Percentiles rank a stretch among this genome's conserved stretches.
Evolutionary conservation across 2,329 filamentous ascomycete species (phyloP).

Genomic region (Fusarium devonianum): DNA sequence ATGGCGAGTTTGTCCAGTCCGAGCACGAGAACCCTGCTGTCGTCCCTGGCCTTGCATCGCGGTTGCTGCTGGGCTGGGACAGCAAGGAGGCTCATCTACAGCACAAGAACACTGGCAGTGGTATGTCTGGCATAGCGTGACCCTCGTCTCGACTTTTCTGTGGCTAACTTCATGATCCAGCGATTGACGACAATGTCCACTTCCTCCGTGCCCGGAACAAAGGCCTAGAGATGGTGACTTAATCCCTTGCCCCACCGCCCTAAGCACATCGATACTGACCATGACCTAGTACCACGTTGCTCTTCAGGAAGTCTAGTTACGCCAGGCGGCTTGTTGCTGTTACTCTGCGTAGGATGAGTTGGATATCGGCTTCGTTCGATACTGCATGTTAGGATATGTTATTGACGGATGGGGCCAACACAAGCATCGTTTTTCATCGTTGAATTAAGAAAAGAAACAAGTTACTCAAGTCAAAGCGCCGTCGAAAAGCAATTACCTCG

Average conservation of each 20-base stretch:
- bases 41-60: conserved; percentile 42
- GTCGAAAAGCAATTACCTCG: conserved; percentile 36
- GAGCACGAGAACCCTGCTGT: conserved; percentile 40
- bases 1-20: conserved; percentile 46
- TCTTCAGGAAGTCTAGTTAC: conserved; percentile 27
- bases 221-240: conserved; percentile 45
- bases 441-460: conserved; percentile 34
- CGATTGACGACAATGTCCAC: conserved; percentile 48
- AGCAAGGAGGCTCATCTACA: conserved; percentile 49
- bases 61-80: conserved; percentile 51
- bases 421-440: conserved; percentile 5
- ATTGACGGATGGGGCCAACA: too few species aligned
- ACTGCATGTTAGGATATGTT: too few species aligned
- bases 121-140: conserved; percentile 31
- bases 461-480: conserved; percentile 37
- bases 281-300: conserved; percentile 41
- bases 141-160: too few species aligned
- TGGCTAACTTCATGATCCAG: conserved; percentile 28
- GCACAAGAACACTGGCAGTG: conserved; percentile 43
- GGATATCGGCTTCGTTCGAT: background rate
- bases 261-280: conserved; percentile 6
- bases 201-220: conserved; percentile 43
- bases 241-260: background rate
- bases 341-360: too few species aligned
- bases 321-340: too few species aligned